phyloP scores from a whole-genome alignment of 345 rosid genomes.

The Salix viminalis region DNA sequence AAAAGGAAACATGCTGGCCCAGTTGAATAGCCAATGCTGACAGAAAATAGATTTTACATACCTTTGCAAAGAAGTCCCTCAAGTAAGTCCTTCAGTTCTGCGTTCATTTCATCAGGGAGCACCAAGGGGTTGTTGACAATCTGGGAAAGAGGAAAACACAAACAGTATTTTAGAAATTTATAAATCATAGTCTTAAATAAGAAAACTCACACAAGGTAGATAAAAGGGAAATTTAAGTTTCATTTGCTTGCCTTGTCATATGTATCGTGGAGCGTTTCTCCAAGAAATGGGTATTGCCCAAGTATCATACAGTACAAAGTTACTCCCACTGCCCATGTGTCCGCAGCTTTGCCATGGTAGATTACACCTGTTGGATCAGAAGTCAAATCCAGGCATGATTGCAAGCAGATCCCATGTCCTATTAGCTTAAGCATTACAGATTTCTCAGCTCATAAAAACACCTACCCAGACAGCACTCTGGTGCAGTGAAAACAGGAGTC shows the following conservation, averaged over 20 bases:
- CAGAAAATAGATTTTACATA: conserved; percentile 17
- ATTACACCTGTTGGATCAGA: conserved; percentile 58
- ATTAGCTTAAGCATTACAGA: background rate
- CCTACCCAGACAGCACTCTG: conserved; percentile 90
- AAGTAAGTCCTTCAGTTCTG: conserved; percentile 58
- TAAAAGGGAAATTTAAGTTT: background rate
- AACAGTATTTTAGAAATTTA: background rate
- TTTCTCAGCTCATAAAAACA: background rate
- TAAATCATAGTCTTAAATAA: too few relatives aligned
- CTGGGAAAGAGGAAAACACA: conserved; percentile 29
- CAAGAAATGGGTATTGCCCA: conserved; percentile 89
- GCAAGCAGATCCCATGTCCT: background rate
- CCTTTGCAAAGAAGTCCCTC: conserved; percentile 96
- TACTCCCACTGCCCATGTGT: conserved; percentile 97
- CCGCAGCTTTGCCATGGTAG: conserved; percentile 85
- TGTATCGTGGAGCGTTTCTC: conserved; percentile 90
- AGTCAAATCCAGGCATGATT: conserved; percentile 8
- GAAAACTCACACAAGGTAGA: background rate
- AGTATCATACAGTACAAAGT: conserved; percentile 81
- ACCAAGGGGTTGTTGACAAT: conserved; percentile 68
- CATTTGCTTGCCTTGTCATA: conserved; percentile 73
- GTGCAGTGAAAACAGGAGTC: conserved; percentile 99
- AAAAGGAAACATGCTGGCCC: background rate
- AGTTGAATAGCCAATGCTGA: background rate
- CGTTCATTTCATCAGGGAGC: conserved; percentile 64